Conservation (phyloP, 176 grass and related monocot species). For the Zea mays region Zm-B73-REFERENCE-NAM-5.0 NC_050105.1:150080501-150081000, state of each 20-base stretch:
- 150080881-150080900: slow-evolving; percentile 2
- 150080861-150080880: slow-evolving; percentile 21
- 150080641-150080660: too few species aligned
- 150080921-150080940: slow-evolving; percentile 37
- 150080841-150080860: not conserved
- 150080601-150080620: not conserved
- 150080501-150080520: too few species aligned
- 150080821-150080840: slow-evolving; percentile 24
- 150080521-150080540: not conserved
- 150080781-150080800: not conserved
- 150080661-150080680: too few species aligned
- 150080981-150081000: slow-evolving; percentile 8
- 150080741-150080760: not conserved
- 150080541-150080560: slow-evolving; percentile 29
- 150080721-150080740: not conserved
- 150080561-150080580: not conserved
- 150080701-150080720: slow-evolving; percentile 27
- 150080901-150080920: slow-evolving; percentile 11
- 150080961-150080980: slow-evolving; percentile 25
- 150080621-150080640: slow-evolving; percentile 9
- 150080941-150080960: slow-evolving; percentile 33
- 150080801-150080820: slow-evolving; percentile 28
- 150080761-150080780: too few species aligned
- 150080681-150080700: slow-evolving; percentile 12
- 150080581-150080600: too few species aligned